Percentiles rank a stretch among this genome's conserved stretches.
Evolutionary conservation across 2,329 filamentous ascomycete species (phyloP).

Genomic region (Piedraia hortae): DNA sequence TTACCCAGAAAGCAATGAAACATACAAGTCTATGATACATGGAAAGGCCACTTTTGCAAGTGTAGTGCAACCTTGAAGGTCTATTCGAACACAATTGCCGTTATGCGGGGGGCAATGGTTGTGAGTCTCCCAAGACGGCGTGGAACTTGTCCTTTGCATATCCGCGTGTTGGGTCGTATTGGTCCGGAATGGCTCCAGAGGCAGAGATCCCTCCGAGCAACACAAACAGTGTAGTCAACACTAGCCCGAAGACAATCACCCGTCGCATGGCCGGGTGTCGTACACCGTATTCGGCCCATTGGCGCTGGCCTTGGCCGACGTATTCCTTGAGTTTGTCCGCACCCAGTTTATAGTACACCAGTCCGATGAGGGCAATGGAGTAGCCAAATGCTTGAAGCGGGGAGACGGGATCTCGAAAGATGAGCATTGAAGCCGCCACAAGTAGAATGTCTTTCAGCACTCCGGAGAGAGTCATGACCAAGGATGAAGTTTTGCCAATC

Average conservation of each 20-base stretch:
- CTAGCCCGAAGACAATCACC: constrained; percentile 37
- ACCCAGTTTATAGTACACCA: constrained; percentile 69
- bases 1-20: no score
- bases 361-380: constrained; percentile 48
- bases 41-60: no score
- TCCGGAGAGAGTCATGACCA: constrained; percentile 65
- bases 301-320: constrained; percentile 39
- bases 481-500: constrained; percentile 71
- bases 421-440: constrained; percentile 50
- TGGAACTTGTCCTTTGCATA: no score
- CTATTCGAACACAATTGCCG: no score
- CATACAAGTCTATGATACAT: no score
- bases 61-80: no score
- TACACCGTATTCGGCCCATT: constrained; percentile 67
- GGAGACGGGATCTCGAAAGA: constrained; percentile 52
- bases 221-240: constrained; percentile 37
- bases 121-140: no score
- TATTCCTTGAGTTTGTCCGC: constrained; percentile 63
- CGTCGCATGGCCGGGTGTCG: constrained; percentile 53
- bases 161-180: constrained; percentile 8
- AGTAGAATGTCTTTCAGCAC: constrained; percentile 73
- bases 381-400: constrained; percentile 61
- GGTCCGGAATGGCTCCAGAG: constrained; percentile 6
- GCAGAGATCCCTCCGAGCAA: constrained; percentile 27
- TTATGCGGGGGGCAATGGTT: no score